Evolutionary conservation across 371 early-diverging fungal species (phyloP).

Genomic region (Mucor piriformis): DNA sequence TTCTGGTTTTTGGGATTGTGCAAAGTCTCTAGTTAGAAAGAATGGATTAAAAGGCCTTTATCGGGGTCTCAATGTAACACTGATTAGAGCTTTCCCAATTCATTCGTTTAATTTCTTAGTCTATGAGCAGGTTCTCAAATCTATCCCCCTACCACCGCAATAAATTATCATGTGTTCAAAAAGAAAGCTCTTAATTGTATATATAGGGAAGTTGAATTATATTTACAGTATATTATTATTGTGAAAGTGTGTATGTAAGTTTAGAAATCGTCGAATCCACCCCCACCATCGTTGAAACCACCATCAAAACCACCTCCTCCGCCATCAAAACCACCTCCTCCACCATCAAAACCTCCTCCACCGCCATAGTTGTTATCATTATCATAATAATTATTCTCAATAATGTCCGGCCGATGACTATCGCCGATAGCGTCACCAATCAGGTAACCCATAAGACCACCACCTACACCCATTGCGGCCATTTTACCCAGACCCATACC

Average conservation of each 20-base stretch:
- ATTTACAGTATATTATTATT: too few species aligned
- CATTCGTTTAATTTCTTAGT: slow-evolving; percentile 83
- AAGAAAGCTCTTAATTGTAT: not conserved
- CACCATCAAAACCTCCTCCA: slow-evolving; percentile 32
- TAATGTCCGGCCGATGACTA: slow-evolving; percentile 25
- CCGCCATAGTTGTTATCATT: slow-evolving; percentile 35
- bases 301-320: too few species aligned
- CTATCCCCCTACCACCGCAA: slow-evolving; percentile 26
- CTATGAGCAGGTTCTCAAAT: slow-evolving; percentile 67
- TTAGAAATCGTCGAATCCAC: slow-evolving; percentile 26
- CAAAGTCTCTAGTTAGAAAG: slow-evolving; percentile 51
- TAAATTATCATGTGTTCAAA: not conserved
- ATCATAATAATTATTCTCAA: slow-evolving; percentile 38
- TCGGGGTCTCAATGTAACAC: slow-evolving; percentile 73
- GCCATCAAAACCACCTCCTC: slow-evolving; percentile 21
- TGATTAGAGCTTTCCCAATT: slow-evolving; percentile 81
- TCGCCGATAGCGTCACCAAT: slow-evolving; percentile 38
- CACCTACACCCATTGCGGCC: slow-evolving; percentile 44
- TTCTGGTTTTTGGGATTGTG: slow-evolving; percentile 55
- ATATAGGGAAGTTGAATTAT: not conserved
- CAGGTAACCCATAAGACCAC: slow-evolving; percentile 41
- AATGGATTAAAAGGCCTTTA: slow-evolving; percentile 70
- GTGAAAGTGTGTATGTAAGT: too few species aligned
- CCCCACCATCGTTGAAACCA: too few species aligned
- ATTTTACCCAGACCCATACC: slow-evolving; percentile 27